These are phyloP conservation scores for Pichia sp. DNA, from an alignment of 1,139 yeast species.

Conservation along the genomic window DNA sequence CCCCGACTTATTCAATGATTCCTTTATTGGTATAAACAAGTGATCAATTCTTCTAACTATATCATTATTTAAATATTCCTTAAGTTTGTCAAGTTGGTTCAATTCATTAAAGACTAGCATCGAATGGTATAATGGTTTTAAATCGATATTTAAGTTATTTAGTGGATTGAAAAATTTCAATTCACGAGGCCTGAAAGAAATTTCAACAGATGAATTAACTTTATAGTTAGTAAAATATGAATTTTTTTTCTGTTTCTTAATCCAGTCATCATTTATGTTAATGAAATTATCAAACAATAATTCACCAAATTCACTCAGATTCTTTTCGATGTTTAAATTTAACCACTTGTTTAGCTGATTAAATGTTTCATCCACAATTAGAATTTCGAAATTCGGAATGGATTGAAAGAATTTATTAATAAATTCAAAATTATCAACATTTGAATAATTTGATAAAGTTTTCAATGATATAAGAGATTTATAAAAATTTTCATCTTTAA, in stretches of 20 bases:
- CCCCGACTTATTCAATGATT: conserved; percentile 19
- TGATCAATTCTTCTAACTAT: conserved; percentile 67
- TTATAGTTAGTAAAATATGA: conserved; percentile 52
- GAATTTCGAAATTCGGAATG: conserved; percentile 67
- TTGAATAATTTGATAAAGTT: conserved; percentile 60
- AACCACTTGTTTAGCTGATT: conserved; percentile 69
- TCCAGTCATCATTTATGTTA: conserved; percentile 56
- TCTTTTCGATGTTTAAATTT: conserved; percentile 54
- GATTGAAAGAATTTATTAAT: conserved; percentile 66
- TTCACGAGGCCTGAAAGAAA: conserved; percentile 29
- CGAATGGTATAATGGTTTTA: conserved; percentile 74
- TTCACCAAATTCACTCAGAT: conserved; percentile 55
- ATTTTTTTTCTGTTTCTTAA: conserved; percentile 33
- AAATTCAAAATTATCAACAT: conserved; percentile 70
- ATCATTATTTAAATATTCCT: conserved; percentile 63
- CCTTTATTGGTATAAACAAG: conserved; percentile 42
- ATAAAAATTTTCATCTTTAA: conserved; percentile 69
- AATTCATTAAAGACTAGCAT: conserved; percentile 74
- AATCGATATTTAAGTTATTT: conserved; percentile 43
- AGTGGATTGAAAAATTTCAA: conserved; percentile 37
- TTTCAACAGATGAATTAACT: conserved; percentile 80
- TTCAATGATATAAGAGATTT: conserved; percentile 81
- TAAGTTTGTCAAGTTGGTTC: conserved; percentile 54
- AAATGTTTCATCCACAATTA: conserved; percentile 75
- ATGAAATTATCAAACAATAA: conserved; percentile 49